Evolutionary conservation across 495 filamentous ascomycete species (phyloP).

Genomic region (Penicillium paxilli): DNA sequence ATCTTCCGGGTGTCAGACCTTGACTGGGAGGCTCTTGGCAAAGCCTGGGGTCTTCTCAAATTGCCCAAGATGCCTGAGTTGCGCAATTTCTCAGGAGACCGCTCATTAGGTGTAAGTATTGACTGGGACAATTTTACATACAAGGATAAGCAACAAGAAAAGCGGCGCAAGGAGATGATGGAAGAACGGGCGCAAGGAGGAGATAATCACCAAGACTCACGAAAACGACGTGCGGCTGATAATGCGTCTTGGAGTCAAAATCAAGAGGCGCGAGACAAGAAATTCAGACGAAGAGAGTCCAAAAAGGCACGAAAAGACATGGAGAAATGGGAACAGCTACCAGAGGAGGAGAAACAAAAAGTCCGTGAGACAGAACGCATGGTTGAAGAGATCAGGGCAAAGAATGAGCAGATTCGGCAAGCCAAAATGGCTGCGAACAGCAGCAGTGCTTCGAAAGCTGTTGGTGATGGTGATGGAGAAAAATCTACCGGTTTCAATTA

Average conservation of each 20-base stretch:
- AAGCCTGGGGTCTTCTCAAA: conserved; percentile 79
- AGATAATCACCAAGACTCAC: conserved; percentile 28
- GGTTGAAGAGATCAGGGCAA: conserved; percentile 66
- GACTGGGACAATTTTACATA: conserved; percentile 67
- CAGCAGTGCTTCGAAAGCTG: conserved; percentile 4
- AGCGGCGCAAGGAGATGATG: conserved; percentile 59
- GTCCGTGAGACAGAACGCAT: conserved; percentile 69
- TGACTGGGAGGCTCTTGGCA: conserved; percentile 78
- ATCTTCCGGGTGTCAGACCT: conserved; percentile 86
- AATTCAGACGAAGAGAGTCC: conserved; percentile 68
- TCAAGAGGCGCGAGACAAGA: conserved; percentile 65
- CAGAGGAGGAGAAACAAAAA: conserved; percentile 68
- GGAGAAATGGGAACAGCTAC: conserved; percentile 67
- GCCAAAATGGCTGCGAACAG: conserved; percentile 22
- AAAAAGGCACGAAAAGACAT: conserved; percentile 72
- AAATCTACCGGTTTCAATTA: conserved; percentile 49
- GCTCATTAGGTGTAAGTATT: conserved; percentile 59
- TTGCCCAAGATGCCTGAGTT: conserved; percentile 95
- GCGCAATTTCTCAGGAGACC: conserved; percentile 64
- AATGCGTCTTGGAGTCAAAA: conserved; percentile 83
- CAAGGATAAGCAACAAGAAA: conserved; percentile 76
- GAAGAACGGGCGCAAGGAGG: conserved; percentile 38
- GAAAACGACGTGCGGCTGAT: conserved; percentile 46
- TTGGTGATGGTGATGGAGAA: conserved; percentile 23
- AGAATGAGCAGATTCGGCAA: conserved; percentile 45